Evolutionary conservation across 306 rosid species (phyloP).

Genomic region (Quercus rubra): DNA sequence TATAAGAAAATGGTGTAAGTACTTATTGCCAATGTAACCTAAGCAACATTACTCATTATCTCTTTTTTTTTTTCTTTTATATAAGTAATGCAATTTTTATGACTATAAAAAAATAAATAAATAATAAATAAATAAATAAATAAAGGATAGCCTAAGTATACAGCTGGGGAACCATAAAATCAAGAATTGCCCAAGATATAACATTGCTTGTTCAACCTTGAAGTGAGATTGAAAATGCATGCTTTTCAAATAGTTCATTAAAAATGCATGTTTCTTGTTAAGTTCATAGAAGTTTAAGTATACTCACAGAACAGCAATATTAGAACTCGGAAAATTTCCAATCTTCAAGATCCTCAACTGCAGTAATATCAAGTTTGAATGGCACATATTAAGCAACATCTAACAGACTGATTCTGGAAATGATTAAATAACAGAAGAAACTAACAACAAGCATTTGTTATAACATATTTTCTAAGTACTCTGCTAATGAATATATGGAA

Average conservation of each 20-base stretch:
- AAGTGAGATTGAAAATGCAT: constrained; percentile 11
- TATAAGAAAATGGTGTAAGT: too few relatives aligned
- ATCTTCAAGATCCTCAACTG: background rate
- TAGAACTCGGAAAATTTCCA: background rate
- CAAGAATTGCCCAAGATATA: too few relatives aligned
- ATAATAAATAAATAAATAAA: too few relatives aligned
- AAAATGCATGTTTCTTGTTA: background rate
- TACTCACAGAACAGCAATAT: constrained; percentile 9
- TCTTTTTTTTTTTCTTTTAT: too few relatives aligned
- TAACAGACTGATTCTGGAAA: constrained; percentile 23
- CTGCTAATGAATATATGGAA: constrained; percentile 12
- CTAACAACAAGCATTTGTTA: constrained; percentile 6
- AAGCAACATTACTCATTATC: too few relatives aligned
- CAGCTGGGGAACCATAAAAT: too few relatives aligned
- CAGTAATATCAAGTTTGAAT: background rate
- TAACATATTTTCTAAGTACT: background rate
- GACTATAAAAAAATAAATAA: too few relatives aligned
- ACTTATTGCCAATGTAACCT: too few relatives aligned
- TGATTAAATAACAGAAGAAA: constrained; percentile 6
- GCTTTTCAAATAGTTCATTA: background rate
- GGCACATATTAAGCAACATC: constrained; percentile 23
- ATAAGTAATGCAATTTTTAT: too few relatives aligned
- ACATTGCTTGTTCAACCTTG: background rate
- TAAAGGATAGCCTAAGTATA: too few relatives aligned
- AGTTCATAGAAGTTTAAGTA: constrained; percentile 15